phyloP scores from a whole-genome alignment of 352 stramenopile genomes.

The Labyrinthula sp. region DNA sequence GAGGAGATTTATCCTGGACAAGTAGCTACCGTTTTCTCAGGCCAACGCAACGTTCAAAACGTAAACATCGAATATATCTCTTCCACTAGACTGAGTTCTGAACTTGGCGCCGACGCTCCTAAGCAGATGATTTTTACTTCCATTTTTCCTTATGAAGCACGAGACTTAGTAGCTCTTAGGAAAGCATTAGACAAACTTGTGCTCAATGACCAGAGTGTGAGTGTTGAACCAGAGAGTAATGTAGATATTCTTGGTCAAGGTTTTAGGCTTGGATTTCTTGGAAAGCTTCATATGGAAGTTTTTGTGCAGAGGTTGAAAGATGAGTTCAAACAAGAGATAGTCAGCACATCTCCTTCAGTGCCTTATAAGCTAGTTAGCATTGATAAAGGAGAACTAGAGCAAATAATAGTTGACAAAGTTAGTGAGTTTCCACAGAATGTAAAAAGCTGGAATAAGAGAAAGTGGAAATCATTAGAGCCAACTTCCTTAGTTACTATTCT shows the following conservation, averaged over 20 bases:
- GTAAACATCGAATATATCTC: no score
- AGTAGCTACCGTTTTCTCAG: no score
- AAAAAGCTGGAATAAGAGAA: constrained; percentile 1
- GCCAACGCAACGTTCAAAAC: no score
- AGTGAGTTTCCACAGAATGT: constrained; percentile 11
- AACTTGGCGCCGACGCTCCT: no score
- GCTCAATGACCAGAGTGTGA: constrained; percentile 88
- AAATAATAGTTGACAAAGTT: constrained; percentile 40
- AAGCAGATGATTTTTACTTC: constrained; percentile 92
- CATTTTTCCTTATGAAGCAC: constrained; percentile 86
- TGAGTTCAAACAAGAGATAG: constrained; percentile 86
- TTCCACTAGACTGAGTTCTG: no score
- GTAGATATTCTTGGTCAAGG: constrained; percentile 75
- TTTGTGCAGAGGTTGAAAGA: constrained; percentile 90
- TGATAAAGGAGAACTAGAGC: constrained; percentile 28
- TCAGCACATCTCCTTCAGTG: constrained; percentile 93
- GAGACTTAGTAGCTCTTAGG: constrained; percentile 82
- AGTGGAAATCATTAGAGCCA: constrained; percentile 52
- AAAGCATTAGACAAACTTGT: constrained; percentile 78
- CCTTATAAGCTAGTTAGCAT: constrained; percentile 75
- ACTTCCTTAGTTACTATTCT: constrained; percentile 89
- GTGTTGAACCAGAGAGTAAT: constrained; percentile 78
- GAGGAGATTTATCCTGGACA: no score
- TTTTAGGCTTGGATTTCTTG: constrained; percentile 86
- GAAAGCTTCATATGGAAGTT: constrained; percentile 89